These are phyloP conservation scores for Picea sitchensis DNA, from an alignment of 75 land plant species.

Conservation along the genomic window DNA sequence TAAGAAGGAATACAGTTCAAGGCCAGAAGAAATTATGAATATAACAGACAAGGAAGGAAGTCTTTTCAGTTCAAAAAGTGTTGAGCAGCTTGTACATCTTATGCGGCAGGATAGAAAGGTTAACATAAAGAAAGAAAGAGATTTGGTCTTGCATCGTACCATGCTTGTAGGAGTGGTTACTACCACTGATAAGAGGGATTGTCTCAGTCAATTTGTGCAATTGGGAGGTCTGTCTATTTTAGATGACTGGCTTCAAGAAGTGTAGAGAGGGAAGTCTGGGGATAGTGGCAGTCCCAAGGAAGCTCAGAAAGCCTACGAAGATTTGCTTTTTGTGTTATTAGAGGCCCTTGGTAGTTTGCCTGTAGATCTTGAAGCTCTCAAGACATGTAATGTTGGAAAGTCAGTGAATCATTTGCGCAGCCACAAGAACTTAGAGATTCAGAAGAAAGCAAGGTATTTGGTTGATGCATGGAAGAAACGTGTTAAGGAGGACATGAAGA, in stretches of 20 bases:
- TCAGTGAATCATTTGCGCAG: constrained; percentile 38
- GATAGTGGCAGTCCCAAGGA: too few relatives aligned
- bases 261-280: constrained; percentile 22
- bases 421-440: constrained; percentile 35
- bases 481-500: constrained; percentile 57
- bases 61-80: constrained; percentile 20
- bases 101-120: constrained; percentile 45
- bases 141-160: constrained; percentile 26
- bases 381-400: constrained; percentile 37
- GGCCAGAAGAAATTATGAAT: too few relatives aligned
- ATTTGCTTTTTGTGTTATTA: too few relatives aligned
- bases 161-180: constrained; percentile 7
- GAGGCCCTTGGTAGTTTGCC: too few relatives aligned
- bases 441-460: constrained; percentile 33
- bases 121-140: constrained; percentile 21
- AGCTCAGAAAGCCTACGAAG: too few relatives aligned
- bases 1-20: too few relatives aligned
- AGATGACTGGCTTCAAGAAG: constrained; percentile 50
- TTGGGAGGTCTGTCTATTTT: constrained; percentile 31
- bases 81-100: constrained; percentile 30
- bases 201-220: constrained; percentile 25
- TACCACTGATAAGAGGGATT: constrained; percentile 33
- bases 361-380: not conserved
- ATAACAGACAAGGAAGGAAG: constrained; percentile 29
- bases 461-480: constrained; percentile 49